Conservation (phyloP, 371 early-diverging fungal species). For the Rhizomucor miehei region DNA sequence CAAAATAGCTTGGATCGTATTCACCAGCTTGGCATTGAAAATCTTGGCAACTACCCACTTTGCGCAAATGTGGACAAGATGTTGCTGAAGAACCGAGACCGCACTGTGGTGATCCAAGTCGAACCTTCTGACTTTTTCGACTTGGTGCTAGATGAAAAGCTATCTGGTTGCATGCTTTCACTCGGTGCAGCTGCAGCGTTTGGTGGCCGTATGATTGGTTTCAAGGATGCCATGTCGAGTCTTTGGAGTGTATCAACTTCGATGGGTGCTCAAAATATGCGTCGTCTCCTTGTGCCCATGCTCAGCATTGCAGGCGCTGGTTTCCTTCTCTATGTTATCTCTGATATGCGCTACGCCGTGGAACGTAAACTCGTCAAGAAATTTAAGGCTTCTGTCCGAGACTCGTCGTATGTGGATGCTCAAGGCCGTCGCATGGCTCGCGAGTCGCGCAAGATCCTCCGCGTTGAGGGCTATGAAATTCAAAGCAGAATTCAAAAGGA, state of each 20-base stretch:
- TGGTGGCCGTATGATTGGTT: constrained; percentile 46
- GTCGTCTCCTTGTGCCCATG: constrained; percentile 38
- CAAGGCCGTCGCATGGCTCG: constrained; percentile 73
- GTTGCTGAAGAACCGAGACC: constrained; percentile 37
- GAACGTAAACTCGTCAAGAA: constrained; percentile 78
- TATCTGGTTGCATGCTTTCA: constrained; percentile 43
- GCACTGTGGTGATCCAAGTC: constrained; percentile 52
- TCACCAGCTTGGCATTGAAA: constrained; percentile 54
- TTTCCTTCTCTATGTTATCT: constrained; percentile 71
- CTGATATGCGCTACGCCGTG: constrained; percentile 80
- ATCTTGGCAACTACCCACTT: constrained; percentile 39
- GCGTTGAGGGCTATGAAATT: constrained; percentile 82
- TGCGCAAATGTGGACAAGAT: constrained; percentile 44
- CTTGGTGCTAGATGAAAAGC: constrained; percentile 52
- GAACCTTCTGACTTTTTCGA: constrained; percentile 71
- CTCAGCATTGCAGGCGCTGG: constrained; percentile 65
- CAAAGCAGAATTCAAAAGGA: constrained; percentile 79
- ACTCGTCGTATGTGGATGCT: constrained; percentile 60
- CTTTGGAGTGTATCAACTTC: constrained; percentile 36
- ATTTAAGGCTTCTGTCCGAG: constrained; percentile 65
- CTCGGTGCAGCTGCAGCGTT: constrained; percentile 41
- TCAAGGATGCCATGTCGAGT: constrained; percentile 41
- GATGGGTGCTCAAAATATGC: constrained; percentile 32
- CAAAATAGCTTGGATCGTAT: constrained; percentile 57
- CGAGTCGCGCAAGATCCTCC: constrained; percentile 72